phyloP scores from a whole-genome alignment of 2,329 filamentous ascomycete genomes.

The Cladosporium sp. region DNA sequence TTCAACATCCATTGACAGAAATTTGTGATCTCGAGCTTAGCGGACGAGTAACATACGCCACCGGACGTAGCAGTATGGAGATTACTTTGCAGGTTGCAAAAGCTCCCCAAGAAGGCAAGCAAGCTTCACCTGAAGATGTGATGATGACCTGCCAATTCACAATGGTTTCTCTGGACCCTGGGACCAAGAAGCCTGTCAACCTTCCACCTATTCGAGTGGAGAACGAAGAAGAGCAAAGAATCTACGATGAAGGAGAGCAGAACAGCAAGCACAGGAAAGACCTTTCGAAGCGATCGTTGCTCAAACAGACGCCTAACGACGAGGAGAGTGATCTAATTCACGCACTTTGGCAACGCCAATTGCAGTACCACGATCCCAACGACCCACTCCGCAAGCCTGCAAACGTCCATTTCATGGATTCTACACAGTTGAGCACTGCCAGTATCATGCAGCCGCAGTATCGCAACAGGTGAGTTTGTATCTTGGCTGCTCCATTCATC shows the following conservation, averaged over 20 bases:
- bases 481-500: not conserved
- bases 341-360: constrained; percentile 66
- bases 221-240: constrained; percentile 60
- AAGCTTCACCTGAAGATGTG: constrained; percentile 55
- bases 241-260: constrained; percentile 60
- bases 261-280: constrained; percentile 66
- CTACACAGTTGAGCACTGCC: constrained; percentile 60
- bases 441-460: constrained; percentile 74
- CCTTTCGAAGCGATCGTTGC: constrained; percentile 55
- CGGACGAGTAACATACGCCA: constrained; percentile 65
- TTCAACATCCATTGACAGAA: constrained; percentile 68
- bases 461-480: constrained; percentile 47
- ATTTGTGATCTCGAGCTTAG: constrained; percentile 76
- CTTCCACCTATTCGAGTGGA: constrained; percentile 59
- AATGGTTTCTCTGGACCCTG: constrained; percentile 70
- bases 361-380: constrained; percentile 60
- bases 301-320: constrained; percentile 65
- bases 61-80: constrained; percentile 68
- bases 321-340: constrained; percentile 70
- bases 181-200: constrained; percentile 61
- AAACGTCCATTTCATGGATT: constrained; percentile 60
- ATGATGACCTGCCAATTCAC: constrained; percentile 71
- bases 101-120: constrained; percentile 56
- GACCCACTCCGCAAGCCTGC: constrained; percentile 50
- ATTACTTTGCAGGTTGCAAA: constrained; percentile 71